phyloP scores from a whole-genome alignment of 106 monocot species.

The Dioscorea zingiberensis region DNA sequence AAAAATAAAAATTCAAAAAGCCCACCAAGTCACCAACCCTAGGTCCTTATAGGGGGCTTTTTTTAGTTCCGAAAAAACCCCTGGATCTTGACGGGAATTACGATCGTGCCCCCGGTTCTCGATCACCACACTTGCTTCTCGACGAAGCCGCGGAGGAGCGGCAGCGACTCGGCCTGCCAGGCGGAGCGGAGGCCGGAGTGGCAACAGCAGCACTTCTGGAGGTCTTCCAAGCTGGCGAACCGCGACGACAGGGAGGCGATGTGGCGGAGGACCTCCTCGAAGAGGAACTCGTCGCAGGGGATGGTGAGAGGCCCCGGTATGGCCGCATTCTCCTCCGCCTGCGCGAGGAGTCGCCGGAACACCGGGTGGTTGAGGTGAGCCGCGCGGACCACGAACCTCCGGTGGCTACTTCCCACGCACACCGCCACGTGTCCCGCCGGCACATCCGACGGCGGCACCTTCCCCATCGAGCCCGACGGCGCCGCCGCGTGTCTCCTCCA shows the following conservation, averaged over 20 bases:
- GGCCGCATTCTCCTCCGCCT: constrained; percentile 63
- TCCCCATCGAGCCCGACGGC: too few relatives aligned
- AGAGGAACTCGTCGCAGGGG: constrained; percentile 52
- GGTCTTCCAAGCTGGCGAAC: constrained; percentile 1
- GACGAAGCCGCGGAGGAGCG: constrained; percentile 19
- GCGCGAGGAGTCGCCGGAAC: constrained; percentile 48
- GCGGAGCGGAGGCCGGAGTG: not conserved
- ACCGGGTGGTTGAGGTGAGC: constrained; percentile 63
- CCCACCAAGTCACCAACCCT: not conserved
- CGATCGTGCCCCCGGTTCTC: not conserved
- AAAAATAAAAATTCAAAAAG: not conserved
- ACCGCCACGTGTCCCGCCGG: constrained; percentile 65
- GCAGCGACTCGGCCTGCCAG: constrained; percentile 24
- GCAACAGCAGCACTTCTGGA: not conserved
- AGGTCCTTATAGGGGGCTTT: too few relatives aligned
- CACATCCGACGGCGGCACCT: constrained; percentile 21
- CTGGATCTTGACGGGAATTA: not conserved
- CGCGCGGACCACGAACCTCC: constrained; percentile 51
- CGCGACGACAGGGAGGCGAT: constrained; percentile 9
- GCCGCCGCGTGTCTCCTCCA: constrained; percentile 36
- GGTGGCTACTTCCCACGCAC: constrained; percentile 31
- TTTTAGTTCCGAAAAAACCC: too few relatives aligned
- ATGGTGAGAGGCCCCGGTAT: constrained; percentile 42
- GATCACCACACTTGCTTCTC: constrained; percentile 23
- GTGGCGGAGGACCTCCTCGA: constrained; percentile 43